Percentiles rank a stretch among this genome's conserved stretches.
Evolutionary conservation across 1,284 basidiomycete species (phyloP).

Genomic region (Marasmius fiardii): DNA sequence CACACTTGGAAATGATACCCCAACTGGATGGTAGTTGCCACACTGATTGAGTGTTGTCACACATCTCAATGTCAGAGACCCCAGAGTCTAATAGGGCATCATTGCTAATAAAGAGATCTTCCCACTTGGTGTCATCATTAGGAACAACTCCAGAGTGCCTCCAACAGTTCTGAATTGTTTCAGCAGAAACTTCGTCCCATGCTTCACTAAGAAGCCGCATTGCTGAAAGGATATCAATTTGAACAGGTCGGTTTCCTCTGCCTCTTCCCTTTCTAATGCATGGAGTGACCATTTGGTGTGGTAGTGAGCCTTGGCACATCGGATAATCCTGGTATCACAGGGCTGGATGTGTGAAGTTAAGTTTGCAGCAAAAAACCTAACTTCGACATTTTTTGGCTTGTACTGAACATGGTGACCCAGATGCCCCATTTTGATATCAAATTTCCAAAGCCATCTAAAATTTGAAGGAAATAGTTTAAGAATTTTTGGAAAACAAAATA

Average conservation of each 20-base stretch:
- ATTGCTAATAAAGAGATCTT: neutral
- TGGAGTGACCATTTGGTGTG: no score
- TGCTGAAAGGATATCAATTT: neutral
- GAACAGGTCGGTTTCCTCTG: no score
- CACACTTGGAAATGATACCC: neutral
- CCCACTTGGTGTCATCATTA: neutral
- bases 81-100: neutral
- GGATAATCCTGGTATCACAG: constrained; percentile 26
- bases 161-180: constrained; percentile 1
- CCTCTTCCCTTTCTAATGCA: no score
- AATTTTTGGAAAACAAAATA: neutral
- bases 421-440: constrained; percentile 18
- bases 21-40: neutral
- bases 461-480: neutral
- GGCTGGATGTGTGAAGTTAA: constrained; percentile 27
- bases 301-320: constrained; percentile 28
- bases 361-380: constrained; percentile 26
- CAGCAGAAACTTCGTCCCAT: neutral
- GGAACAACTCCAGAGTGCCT: neutral
- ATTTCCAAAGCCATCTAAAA: constrained; percentile 19
- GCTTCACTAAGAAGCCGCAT: neutral
- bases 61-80: neutral
- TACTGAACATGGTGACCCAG: constrained; percentile 18
- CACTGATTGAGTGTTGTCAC: neutral
- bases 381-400: constrained; percentile 18